Evolutionary conservation across 2,329 filamentous ascomycete genomes (phyloP).

Genomic region (Ophiobolus disseminans): DNA sequence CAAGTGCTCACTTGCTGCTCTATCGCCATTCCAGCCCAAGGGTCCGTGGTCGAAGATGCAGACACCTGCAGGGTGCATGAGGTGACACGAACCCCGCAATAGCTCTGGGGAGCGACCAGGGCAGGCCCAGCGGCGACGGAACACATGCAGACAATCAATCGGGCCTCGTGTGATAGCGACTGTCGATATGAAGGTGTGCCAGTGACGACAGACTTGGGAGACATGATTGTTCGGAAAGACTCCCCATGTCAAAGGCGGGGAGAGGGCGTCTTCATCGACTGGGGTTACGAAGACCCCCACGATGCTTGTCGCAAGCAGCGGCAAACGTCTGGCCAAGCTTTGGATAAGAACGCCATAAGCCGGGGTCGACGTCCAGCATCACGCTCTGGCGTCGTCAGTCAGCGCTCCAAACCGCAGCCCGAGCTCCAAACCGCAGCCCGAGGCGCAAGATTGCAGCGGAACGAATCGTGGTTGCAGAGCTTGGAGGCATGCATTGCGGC

Average conservation of each 20-base stretch:
- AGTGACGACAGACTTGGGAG: slow-evolving; percentile 9
- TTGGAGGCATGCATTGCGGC: slow-evolving; percentile 4
- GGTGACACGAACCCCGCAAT: slow-evolving; percentile 17
- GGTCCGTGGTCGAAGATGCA: slow-evolving; percentile 10
- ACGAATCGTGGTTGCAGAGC: slow-evolving; percentile 4
- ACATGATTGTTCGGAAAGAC: slow-evolving; percentile 3
- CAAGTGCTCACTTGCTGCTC: neutral
- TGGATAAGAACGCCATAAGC: slow-evolving; percentile 9
- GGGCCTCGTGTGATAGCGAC: neutral
- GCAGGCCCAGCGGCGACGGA: neutral
- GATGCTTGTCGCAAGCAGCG: slow-evolving; percentile 20
- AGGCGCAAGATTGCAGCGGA: neutral
- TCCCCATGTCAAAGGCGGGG: neutral
- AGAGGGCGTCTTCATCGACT: neutral
- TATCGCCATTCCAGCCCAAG: neutral
- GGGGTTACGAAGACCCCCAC: slow-evolving; percentile 16
- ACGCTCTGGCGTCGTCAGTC: slow-evolving; percentile 8
- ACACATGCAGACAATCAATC: slow-evolving; percentile 2
- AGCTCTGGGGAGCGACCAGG: neutral
- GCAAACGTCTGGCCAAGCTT: slow-evolving; percentile 18
- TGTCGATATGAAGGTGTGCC: slow-evolving; percentile 6
- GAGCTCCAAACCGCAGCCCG: neutral
- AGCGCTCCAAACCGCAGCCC: slow-evolving; percentile 1
- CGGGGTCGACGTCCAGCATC: slow-evolving; percentile 5
- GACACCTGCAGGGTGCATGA: slow-evolving; percentile 13